Base-by-base conservation (phyloP, 768 basidiomycete species). In the Coprinellus aureogranulatus region DNA sequence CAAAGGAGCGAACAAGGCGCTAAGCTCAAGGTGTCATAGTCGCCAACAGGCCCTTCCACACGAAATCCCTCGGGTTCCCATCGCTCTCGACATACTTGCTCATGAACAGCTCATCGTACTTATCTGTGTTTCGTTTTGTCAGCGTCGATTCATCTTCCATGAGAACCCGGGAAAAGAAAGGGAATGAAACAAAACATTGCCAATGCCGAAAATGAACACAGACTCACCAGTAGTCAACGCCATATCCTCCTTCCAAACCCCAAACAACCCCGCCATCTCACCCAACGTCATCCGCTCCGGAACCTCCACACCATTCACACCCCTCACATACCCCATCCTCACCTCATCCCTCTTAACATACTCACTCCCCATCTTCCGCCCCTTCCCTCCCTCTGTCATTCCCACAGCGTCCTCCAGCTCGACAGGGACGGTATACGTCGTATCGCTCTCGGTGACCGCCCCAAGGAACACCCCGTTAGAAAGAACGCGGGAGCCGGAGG, bases 11-110 rank as follows among this genome's bases (percentile, higher is more conserved):
- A n/a, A n/a, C n/a, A n/a, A n/a, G n/a, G n/a, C n/a, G n/a, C n/a
- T n/a, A n/a, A n/a, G n/a, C n/a, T n/a, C n/a, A n/a, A n/a, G n/a
- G n/a, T n/a, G n/a, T n/a, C n/a, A n/a, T n/a, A n/a, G 68, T 74
- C 0, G 73, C 61, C 65, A 85, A 65, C 51, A 89, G 63, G 2
- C 86, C 87, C 51, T 81, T 83, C 81, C 82, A 83, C 41, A 90
- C 87, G 63, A 95, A 92, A 57, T 88, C 85, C 59, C 88, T 77
- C 14, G 92, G 78, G 69, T 94, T 94, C 44, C 92, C 93, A 54
- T 79, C 80, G 6, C 88, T 81, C 64, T 92, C 88, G 1, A 83
- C 81, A 61, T 89, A 93, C 68, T 90, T 92, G 9, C 85, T 74
- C 66, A 94, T 70, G 74, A 94, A 94, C 14, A 85, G 61, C 67